Conservation (phyloP, 2,329 filamentous ascomycete genomes). For the Penicillium sp. region DNA sequence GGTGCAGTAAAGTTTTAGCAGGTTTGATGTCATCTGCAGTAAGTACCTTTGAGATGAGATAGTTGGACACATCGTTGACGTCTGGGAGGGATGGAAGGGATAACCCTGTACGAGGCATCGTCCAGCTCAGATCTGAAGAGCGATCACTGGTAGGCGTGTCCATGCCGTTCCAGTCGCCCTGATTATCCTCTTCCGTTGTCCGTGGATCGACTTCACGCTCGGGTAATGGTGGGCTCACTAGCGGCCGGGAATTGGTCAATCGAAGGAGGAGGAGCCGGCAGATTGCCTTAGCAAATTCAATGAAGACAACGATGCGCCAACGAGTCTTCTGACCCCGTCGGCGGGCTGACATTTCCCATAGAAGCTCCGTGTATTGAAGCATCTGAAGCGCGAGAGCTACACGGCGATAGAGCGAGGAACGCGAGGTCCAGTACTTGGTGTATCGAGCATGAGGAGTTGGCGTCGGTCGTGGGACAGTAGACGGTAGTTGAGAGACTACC, state of each 20-base stretch:
- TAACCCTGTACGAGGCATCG: constrained; percentile 91
- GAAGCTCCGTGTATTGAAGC: constrained; percentile 88
- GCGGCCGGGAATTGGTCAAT: constrained; percentile 76
- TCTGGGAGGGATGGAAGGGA: constrained; percentile 80
- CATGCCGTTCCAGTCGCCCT: constrained; percentile 48
- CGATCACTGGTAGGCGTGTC: constrained; percentile 44
- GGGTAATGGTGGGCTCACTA: constrained; percentile 80
- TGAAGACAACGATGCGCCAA: constrained; percentile 81
- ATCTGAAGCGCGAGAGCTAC: constrained; percentile 82
- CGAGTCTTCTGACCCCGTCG: constrained; percentile 73
- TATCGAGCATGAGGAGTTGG: constrained; percentile 62
- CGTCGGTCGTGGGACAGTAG: constrained; percentile 49
- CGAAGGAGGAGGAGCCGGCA: constrained; percentile 78
- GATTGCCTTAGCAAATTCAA: constrained; percentile 83
- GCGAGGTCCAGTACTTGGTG: constrained; percentile 62
- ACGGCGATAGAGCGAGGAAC: constrained; percentile 70
- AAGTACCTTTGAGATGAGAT: constrained; percentile 84
- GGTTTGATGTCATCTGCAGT: constrained; percentile 97
- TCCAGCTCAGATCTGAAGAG: constrained; percentile 62
- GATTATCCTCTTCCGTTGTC: constrained; percentile 47
- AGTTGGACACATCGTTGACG: constrained; percentile 77
- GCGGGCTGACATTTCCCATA: constrained; percentile 98
- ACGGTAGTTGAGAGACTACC: constrained; percentile 58
- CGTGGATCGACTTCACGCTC: constrained; percentile 77
- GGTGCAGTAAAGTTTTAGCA: constrained; percentile 80